These are phyloP conservation scores for Trichophyton simii DNA, from an alignment of 2,329 filamentous ascomycete species.

Conservation along the genomic window DNA sequence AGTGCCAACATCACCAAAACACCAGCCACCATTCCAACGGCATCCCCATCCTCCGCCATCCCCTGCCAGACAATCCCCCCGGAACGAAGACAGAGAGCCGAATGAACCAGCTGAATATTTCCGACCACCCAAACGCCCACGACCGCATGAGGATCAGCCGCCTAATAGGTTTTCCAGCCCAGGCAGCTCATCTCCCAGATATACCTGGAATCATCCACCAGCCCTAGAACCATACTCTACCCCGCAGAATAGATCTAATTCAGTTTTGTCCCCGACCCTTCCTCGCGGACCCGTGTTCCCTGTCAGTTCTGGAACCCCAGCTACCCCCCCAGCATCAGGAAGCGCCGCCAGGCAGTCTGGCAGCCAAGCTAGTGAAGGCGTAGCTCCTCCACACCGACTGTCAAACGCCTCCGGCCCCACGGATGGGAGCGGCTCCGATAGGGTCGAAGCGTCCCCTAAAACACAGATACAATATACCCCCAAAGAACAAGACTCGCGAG, in stretches of 20 bases:
- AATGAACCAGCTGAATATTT: constrained; percentile 10
- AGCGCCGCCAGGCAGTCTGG: background rate
- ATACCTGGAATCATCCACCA: background rate
- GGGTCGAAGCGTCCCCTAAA: background rate
- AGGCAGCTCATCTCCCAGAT: background rate
- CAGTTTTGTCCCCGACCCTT: background rate
- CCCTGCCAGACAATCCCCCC: background rate
- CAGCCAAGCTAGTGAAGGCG: background rate
- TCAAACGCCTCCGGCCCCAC: background rate
- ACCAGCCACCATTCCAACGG: background rate
- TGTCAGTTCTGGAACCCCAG: constrained; percentile 2
- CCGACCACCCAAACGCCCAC: constrained; percentile 10
- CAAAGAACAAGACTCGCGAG: background rate
- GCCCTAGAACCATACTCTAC: background rate
- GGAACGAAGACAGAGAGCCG: constrained; percentile 11
- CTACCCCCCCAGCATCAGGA: constrained; percentile 5
- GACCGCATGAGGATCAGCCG: constrained; percentile 5
- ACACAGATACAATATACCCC: background rate
- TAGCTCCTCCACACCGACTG: background rate
- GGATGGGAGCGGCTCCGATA: background rate
- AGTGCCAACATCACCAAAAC: background rate
- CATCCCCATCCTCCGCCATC: background rate
- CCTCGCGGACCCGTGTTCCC: background rate
- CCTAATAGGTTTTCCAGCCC: background rate
- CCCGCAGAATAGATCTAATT: background rate